These are phyloP conservation scores for Cerrena zonata DNA, from an alignment of 1,284 basidiomycete species.

Conservation along the genomic window DNA sequence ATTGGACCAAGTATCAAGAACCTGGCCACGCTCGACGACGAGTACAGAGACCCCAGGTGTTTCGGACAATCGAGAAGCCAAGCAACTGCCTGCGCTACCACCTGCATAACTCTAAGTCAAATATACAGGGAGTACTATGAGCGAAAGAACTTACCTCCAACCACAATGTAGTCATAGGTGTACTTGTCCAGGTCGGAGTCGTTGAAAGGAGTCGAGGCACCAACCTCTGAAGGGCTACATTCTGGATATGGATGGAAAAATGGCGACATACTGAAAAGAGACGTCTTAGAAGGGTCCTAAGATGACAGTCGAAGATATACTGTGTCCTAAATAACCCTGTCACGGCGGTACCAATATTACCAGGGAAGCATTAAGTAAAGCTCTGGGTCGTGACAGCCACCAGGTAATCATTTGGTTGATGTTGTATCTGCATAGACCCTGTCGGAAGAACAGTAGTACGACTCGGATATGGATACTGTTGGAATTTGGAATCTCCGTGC, in stretches of 20 bases:
- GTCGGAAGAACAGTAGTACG: too few relatives aligned
- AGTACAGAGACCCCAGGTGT: conserved; percentile 20
- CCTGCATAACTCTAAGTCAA: conserved; percentile 26
- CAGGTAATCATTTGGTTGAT: too few relatives aligned
- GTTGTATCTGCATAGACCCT: too few relatives aligned
- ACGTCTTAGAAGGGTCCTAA: too few relatives aligned
- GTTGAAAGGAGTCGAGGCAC: background rate
- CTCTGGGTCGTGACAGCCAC: too few relatives aligned
- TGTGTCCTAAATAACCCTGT: too few relatives aligned
- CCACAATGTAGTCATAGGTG: conserved; percentile 3
- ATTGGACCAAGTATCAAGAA: conserved; percentile 25
- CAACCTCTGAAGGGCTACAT: background rate
- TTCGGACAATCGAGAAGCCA: conserved; percentile 25
- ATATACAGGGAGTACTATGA: conserved; percentile 8
- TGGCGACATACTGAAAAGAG: background rate
- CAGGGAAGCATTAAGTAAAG: too few relatives aligned
- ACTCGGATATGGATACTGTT: too few relatives aligned
- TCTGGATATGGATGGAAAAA: background rate
- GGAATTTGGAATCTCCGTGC: too few relatives aligned
- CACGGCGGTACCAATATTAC: too few relatives aligned
- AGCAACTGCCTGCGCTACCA: conserved; percentile 29
- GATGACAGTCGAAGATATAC: too few relatives aligned
- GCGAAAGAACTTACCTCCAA: background rate
- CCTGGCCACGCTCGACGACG: conserved; percentile 28
- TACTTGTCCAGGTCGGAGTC: background rate